Base-by-base conservation (phyloP, 2,329 filamentous ascomycete species). In the Colletotrichum phormii region DNA sequence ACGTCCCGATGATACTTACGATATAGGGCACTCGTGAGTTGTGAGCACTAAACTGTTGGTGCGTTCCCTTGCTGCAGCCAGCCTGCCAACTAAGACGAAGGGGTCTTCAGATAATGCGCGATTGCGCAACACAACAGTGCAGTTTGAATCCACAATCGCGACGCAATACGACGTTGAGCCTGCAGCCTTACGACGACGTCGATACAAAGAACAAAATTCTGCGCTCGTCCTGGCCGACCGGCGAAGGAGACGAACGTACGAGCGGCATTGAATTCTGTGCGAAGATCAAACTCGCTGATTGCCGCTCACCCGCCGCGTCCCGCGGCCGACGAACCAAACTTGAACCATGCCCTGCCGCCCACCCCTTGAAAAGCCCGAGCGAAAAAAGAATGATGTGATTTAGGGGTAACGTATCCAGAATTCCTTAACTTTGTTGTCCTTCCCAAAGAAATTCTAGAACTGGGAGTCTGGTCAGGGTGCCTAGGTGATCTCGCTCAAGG, bases 261-360 rank as follows among this genome's bases (percentile, higher is more conserved):
- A 67, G 51, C 18, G 15, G 64, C 64, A 63, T 72, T 49, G n/a
- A 37, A 12, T 18, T 49, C 18, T 5, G 15, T 1, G 13, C 24
- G 42, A 33, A 18, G 64, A 68, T 69, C 57, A 68, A 72, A 68
- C 65, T 22, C 37, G 12, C 22, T 4, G 24, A 53, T n/a, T 26
- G 58, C 31, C 42, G 37, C 24, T 33, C 37, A 62, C 24, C 37
- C 64, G 37, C 37, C 64, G 37, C 49, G 22, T 11, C 33, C 13
- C 5, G 22, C 24, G 22, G 22, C 53, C n/a, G 53, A 26, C 12
- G 5, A 18, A 49, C 42, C 42, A 18, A 42, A 42, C 37, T 42
- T 42, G 42, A 53, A 24, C 22, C 18, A 13, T 46, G n/a, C n/a
- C 13, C 26, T 12, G 24, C 6, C 33, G 4, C 12, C 33, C 35